Conservation (phyloP, 371 early-diverging fungal genomes). For the Mortierella sp. region DNA sequence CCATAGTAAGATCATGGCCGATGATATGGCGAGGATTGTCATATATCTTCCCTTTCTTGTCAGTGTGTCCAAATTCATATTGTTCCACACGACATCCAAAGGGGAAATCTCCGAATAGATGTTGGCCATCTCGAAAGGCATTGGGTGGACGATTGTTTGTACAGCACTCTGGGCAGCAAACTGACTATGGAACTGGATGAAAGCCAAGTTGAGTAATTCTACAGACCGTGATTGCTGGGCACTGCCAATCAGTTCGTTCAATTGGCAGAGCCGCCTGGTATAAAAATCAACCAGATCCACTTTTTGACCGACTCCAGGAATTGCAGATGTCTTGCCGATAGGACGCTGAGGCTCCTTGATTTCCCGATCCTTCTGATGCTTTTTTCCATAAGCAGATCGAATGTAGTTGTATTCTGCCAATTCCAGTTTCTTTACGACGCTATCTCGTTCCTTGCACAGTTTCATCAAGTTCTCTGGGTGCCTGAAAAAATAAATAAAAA, state of each 20-base stretch:
- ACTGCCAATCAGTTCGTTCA: conserved; percentile 67
- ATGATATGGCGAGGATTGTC: conserved; percentile 60
- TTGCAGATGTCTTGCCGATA: conserved; percentile 64
- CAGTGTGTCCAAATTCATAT: conserved; percentile 73
- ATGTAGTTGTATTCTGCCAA: conserved; percentile 50
- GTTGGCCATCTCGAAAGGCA: conserved; percentile 76
- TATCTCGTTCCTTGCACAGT: conserved; percentile 68
- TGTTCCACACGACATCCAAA: conserved; percentile 87
- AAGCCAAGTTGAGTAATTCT: conserved; percentile 73
- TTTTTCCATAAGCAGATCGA: conserved; percentile 36
- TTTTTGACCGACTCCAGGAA: conserved; percentile 71
- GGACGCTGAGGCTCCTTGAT: conserved; percentile 61
- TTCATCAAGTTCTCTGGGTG: conserved; percentile 67
- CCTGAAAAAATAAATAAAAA: conserved; percentile 13
- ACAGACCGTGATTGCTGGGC: conserved; percentile 51
- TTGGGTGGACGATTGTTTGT: conserved; percentile 75
- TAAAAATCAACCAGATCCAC: conserved; percentile 77
- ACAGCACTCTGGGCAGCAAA: conserved; percentile 88
- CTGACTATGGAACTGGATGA: conserved; percentile 86
- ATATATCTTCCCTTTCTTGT: conserved; percentile 71
- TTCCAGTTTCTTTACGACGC: conserved; percentile 59
- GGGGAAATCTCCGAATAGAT: conserved; percentile 76
- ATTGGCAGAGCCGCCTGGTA: conserved; percentile 63
- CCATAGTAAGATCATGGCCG: conserved; percentile 81
- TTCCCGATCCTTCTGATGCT: conserved; percentile 16